These are phyloP conservation scores for Cyclaneusma minus DNA, from an alignment of 2,329 filamentous ascomycete species.

Conservation along the genomic window DNA sequence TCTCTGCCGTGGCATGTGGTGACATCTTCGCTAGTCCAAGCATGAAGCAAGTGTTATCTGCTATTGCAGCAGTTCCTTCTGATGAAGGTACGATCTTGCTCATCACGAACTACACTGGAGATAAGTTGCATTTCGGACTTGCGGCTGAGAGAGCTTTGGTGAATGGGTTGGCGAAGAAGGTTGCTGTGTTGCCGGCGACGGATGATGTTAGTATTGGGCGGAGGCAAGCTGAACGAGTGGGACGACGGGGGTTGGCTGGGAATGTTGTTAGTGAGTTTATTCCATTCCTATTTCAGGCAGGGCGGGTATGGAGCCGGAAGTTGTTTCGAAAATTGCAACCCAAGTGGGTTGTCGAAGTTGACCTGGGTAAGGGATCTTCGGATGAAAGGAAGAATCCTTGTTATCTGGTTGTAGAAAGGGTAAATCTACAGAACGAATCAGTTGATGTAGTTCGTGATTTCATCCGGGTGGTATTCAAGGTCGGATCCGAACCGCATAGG, in stretches of 20 bases:
- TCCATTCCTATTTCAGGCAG: too few species aligned
- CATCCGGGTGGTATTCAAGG: background rate
- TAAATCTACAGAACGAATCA: too few species aligned
- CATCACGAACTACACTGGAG: slow-evolving; percentile 26
- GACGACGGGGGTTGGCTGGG: slow-evolving; percentile 31
- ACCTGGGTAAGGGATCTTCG: too few species aligned
- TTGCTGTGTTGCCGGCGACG: slow-evolving; percentile 10
- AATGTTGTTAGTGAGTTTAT: slow-evolving; percentile 29
- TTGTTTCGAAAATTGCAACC: too few species aligned
- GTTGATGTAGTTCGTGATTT: too few species aligned
- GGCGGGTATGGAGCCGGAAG: too few species aligned
- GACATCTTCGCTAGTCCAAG: slow-evolving; percentile 25
- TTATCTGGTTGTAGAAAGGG: too few species aligned
- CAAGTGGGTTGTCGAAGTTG: too few species aligned
- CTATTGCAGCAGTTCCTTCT: slow-evolving; percentile 19
- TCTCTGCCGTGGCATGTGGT: slow-evolving; percentile 23
- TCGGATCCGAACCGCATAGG: too few species aligned
- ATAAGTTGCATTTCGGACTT: slow-evolving; percentile 26
- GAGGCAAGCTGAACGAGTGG: slow-evolving; percentile 30
- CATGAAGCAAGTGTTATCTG: slow-evolving; percentile 24
- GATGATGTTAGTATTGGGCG: slow-evolving; percentile 29
- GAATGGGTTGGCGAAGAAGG: slow-evolving; percentile 16
- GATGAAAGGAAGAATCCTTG: too few species aligned
- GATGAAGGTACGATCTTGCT: slow-evolving; percentile 20
- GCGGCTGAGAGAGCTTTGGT: slow-evolving; percentile 24